phyloP scores from a whole-genome alignment of 2,329 filamentous ascomycete species.

The Penicillium sp. region DNA sequence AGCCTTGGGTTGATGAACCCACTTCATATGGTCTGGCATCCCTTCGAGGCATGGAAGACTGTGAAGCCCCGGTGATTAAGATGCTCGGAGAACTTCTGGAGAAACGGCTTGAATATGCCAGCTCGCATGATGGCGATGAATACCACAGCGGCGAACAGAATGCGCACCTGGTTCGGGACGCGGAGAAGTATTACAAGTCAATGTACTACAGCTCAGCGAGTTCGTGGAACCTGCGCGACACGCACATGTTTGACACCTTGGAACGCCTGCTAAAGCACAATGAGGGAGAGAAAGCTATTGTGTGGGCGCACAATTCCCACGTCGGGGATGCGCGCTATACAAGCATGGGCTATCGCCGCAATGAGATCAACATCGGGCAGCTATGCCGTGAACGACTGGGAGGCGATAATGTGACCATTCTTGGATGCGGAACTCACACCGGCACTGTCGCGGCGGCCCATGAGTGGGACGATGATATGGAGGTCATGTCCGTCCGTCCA shows the following conservation, averaged over 20 bases:
- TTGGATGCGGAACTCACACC: slow-evolving; percentile 50
- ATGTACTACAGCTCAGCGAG: slow-evolving; percentile 52
- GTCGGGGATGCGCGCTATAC: slow-evolving; percentile 54
- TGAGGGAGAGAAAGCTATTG: slow-evolving; percentile 44
- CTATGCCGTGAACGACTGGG: slow-evolving; percentile 49
- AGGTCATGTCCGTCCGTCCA: slow-evolving; percentile 48
- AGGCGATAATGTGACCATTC: slow-evolving; percentile 39
- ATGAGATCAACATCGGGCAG: slow-evolving; percentile 53
- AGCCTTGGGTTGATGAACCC: slow-evolving; percentile 51
- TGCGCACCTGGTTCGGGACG: slow-evolving; percentile 48
- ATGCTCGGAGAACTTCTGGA: slow-evolving; percentile 47
- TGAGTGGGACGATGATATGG: slow-evolving; percentile 52
- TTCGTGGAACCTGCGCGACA: slow-evolving; percentile 53
- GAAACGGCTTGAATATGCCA: slow-evolving; percentile 41
- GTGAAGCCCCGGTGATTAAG: slow-evolving; percentile 44
- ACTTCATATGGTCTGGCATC: slow-evolving; percentile 47
- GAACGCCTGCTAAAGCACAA: slow-evolving; percentile 43
- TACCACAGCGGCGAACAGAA: slow-evolving; percentile 52
- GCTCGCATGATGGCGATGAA: slow-evolving; percentile 42
- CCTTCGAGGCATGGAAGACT: slow-evolving; percentile 43
- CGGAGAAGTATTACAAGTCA: slow-evolving; percentile 51
- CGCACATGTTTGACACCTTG: slow-evolving; percentile 52
- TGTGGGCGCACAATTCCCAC: slow-evolving; percentile 56
- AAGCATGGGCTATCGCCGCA: slow-evolving; percentile 44
- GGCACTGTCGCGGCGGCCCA: slow-evolving; percentile 53